Percentiles rank a stretch among this genome's conserved stretches.
Conservation (phyloP, 257 asterid genomes). For the Leptodermis oblonga region DNA sequence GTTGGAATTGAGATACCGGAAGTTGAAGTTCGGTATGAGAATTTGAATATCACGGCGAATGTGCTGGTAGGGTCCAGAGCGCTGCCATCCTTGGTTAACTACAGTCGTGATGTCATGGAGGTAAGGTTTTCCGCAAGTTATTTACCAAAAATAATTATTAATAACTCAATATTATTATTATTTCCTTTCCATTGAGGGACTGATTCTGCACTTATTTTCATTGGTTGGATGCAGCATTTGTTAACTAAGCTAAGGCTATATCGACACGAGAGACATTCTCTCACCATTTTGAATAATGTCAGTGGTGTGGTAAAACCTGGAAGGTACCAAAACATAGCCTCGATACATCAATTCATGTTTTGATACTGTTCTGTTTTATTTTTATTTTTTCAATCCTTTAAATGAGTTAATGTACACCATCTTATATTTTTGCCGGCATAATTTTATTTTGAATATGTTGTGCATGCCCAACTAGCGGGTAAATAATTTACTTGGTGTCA, state of each 20-base stretch:
- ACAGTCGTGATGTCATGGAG: constrained; percentile 59
- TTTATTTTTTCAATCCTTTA: too few species aligned
- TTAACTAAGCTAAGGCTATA: constrained; percentile 47
- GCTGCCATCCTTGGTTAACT: constrained; percentile 71
- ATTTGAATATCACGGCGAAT: constrained; percentile 52
- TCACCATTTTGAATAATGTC: constrained; percentile 62
- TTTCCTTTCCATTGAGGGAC: background rate
- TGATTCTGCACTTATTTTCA: background rate
- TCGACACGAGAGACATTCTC: constrained; percentile 47
- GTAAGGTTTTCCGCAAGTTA: constrained; percentile 29
- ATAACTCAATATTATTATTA: background rate
- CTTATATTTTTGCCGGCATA: too few species aligned
- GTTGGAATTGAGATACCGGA: constrained; percentile 62
- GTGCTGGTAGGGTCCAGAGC: constrained; percentile 83
- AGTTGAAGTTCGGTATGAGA: constrained; percentile 77
- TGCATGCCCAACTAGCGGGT: too few species aligned
- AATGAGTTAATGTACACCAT: too few species aligned
- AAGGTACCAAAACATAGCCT: constrained; percentile 52
- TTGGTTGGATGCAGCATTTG: constrained; percentile 40
- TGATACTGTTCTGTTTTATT: too few species aligned
- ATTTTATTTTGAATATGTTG: too few species aligned
- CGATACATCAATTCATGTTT: too few species aligned
- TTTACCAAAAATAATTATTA: background rate
- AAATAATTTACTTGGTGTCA: too few species aligned
- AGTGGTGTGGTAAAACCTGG: constrained; percentile 77